A percentile compares a stretch with the other conserved stretches of the same genome.
These are phyloP conservation scores for Oidiodendron maius DNA, from an alignment of 495 filamentous ascomycete species.

Conservation along the genomic window DNA sequence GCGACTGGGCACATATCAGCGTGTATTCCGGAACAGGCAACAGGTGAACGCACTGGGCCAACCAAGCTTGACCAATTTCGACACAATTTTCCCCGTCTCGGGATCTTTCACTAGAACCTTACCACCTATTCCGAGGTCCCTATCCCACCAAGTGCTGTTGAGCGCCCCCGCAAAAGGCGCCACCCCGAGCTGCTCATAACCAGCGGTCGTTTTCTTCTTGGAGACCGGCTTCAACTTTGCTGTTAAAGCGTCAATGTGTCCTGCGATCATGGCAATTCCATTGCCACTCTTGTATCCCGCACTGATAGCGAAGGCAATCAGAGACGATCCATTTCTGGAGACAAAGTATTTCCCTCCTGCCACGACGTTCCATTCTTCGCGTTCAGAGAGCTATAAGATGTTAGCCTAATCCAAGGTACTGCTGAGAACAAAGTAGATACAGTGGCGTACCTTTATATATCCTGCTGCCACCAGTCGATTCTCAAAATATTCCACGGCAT, in stretches of 20 bases:
- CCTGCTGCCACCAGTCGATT: conserved; percentile 62
- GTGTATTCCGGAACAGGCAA: conserved; percentile 7
- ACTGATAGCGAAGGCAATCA: conserved; percentile 86
- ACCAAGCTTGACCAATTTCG: conserved; percentile 79
- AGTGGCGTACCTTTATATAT: conserved; percentile 53
- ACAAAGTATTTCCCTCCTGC: conserved; percentile 83
- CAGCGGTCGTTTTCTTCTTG: conserved; percentile 69
- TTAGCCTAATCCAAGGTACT: background rate
- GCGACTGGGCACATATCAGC: conserved; percentile 50
- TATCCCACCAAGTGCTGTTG: conserved; percentile 89
- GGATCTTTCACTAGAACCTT: conserved; percentile 75
- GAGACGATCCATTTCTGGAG: conserved; percentile 76
- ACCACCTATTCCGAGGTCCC: conserved; percentile 86
- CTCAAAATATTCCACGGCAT: conserved; percentile 72
- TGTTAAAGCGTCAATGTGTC: conserved; percentile 88
- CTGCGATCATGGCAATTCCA: conserved; percentile 72
- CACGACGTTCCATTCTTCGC: conserved; percentile 70
- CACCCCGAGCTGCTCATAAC: conserved; percentile 85
- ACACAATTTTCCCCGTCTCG: conserved; percentile 67
- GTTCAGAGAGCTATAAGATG: conserved; percentile 60
- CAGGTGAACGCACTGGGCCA: conserved; percentile 55
- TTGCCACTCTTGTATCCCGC: conserved; percentile 79
- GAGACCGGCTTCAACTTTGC: conserved; percentile 86
- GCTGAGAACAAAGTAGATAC: background rate
- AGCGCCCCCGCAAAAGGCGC: conserved; percentile 88